phyloP scores from a whole-genome alignment of 352 stramenopile genomes.

The Phytophthora multivora region DNA sequence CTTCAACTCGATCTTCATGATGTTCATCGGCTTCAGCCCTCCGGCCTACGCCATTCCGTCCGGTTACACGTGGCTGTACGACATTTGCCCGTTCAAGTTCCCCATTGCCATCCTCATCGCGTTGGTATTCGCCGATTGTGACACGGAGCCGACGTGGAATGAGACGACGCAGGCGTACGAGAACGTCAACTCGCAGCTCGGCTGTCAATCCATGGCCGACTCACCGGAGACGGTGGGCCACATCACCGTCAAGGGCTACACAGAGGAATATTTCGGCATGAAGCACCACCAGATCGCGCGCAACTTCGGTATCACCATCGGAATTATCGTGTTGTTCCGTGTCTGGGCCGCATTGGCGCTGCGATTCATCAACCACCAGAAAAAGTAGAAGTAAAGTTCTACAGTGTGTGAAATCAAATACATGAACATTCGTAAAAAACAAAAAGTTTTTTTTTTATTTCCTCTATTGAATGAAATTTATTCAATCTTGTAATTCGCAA shows the following conservation, averaged over 20 bases:
- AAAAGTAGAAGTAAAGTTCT: background rate
- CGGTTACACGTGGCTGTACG: constrained; percentile 20
- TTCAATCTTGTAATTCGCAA: background rate
- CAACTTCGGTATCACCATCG: constrained; percentile 17
- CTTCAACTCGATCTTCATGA: constrained; percentile 34
- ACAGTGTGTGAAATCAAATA: constrained; percentile 5
- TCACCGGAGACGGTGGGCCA: constrained; percentile 14
- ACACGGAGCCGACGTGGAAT: constrained; percentile 1
- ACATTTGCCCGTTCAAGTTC: constrained; percentile 27
- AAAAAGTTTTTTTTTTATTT: too few relatives aligned
- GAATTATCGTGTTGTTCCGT: constrained; percentile 5
- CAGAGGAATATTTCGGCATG: constrained; percentile 13
- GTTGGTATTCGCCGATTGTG: constrained; percentile 17
- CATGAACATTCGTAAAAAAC: background rate
- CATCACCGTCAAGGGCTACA: constrained; percentile 13
- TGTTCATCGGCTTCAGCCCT: constrained; percentile 28
- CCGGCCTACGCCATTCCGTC: constrained; percentile 25
- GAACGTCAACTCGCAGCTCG: constrained; percentile 17
- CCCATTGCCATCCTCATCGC: constrained; percentile 25
- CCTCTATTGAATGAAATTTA: too few relatives aligned
- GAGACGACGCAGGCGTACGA: constrained; percentile 8
- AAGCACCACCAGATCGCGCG: constrained; percentile 20
- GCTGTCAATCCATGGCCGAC: constrained; percentile 6
- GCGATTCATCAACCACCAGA: constrained; percentile 7
- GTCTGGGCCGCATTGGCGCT: constrained; percentile 3